Evolutionary conservation across 805 yeast genomes (phyloP), one percentile per base, ranked within the genome.

Genomic region (Geotrichum ghanense): DNA sequence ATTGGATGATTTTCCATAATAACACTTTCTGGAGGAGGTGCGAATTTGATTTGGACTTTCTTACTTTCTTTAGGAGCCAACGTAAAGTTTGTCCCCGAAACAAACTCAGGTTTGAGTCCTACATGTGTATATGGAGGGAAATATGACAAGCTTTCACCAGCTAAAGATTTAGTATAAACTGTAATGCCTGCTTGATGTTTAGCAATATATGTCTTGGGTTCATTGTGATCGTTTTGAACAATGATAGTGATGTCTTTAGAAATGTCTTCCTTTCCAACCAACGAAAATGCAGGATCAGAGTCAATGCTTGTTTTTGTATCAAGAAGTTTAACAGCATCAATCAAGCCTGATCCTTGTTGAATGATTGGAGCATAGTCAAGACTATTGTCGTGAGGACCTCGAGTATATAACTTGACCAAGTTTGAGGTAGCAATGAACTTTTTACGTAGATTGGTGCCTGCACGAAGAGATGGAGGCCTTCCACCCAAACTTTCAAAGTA

Each of bases 341-440:
- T 42, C n/a, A 53, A 31, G 26, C 56, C 56, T 5, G 55, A 48
- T 21, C 56, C 56, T 37, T 53, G 56, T 27, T 53, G 56, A 46
- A 21, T 49, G 3, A 53, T 26, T 12, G 56, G 56, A 5, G 45
- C 44, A 7, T 45, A 23, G 12, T 42, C 34, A 9, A 14, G 22
- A 37, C 14, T 43, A 16, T 22, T 25, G 19, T 27, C 10, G 4
- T n/a, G 7, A 12, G 19, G 39, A 19, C 20, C 17, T n/a, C 45
- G 31, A 14, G 35, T 16, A 5, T 40, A 41, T 5, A 31, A n/a
- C 12, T 31, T 12, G 5, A 31, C 37, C 37, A 31, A 31, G 12
- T 31, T 31, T 21, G 53, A 43, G 19, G 53, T 45, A 10, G 42
- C 22, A 21, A 45, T 42, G 17, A 50, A 22, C 37, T 40, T 49